Evolutionary conservation across 768 basidiomycete genomes (phyloP).

Genomic region (Hemileccinum impolitum): DNA sequence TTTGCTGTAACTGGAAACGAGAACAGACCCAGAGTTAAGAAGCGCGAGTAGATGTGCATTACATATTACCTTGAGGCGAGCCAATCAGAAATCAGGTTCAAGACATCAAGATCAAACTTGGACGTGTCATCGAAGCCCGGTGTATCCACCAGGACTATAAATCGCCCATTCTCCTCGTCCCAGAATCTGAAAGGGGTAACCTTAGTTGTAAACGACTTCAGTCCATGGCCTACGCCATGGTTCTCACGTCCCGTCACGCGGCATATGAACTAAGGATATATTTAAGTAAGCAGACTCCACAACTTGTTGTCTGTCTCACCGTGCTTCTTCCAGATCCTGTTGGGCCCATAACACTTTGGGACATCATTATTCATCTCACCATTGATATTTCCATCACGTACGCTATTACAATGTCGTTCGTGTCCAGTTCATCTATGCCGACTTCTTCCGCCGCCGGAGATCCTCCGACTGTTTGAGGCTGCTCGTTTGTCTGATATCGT

Average conservation of each 20-base stretch:
- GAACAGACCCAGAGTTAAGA: neutral
- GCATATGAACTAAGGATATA: slow-evolving; percentile 7
- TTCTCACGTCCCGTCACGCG: neutral
- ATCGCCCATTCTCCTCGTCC: neutral
- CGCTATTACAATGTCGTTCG: neutral
- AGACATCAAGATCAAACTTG: slow-evolving; percentile 9
- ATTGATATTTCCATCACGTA: neutral
- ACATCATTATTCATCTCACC: neutral
- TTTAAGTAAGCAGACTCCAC: neutral
- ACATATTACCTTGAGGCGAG: neutral
- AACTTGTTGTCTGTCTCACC: neutral
- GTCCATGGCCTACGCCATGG: slow-evolving; percentile 3
- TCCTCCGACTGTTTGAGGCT: too few relatives aligned
- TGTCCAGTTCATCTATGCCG: neutral
- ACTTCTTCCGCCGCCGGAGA: too few relatives aligned
- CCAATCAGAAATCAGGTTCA: neutral
- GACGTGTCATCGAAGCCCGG: slow-evolving; percentile 22
- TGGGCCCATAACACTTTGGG: slow-evolving; percentile 15
- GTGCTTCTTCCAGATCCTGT: slow-evolving; percentile 14
- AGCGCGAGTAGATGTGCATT: too few relatives aligned
- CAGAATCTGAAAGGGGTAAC: slow-evolving; percentile 3
- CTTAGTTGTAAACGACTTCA: slow-evolving; percentile 6
- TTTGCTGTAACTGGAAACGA: slow-evolving; percentile 6
- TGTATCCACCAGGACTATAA: slow-evolving; percentile 22
- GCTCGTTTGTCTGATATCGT: too few relatives aligned